A percentile compares a stretch with the other conserved stretches of the same genome.
Conservation (phyloP, 2,329 filamentous ascomycete species). For the Monosporascus sp. region DNA sequence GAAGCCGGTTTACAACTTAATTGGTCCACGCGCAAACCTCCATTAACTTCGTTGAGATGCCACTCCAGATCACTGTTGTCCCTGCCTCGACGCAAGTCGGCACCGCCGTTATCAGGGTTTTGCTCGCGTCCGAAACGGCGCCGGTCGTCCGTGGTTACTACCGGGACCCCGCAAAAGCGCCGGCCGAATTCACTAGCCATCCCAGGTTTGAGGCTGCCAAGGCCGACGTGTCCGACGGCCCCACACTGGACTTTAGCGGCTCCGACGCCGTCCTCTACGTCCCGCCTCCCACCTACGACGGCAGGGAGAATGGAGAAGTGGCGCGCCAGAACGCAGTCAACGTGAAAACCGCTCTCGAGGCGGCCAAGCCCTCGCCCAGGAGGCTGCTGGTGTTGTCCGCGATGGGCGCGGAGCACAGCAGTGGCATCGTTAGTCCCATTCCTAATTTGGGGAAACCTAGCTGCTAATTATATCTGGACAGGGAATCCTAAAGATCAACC, state of each 20-base stretch:
- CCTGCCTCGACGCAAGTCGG: slow-evolving; percentile 31
- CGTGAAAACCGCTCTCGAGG: slow-evolving; percentile 17
- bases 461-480: slow-evolving; percentile 3
- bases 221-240: slow-evolving; percentile 24
- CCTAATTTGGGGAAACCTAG: neutral
- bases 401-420: slow-evolving; percentile 24
- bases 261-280: slow-evolving; percentile 29
- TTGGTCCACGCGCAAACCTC: no score
- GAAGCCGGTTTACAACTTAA: no score
- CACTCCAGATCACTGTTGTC: slow-evolving; percentile 24
- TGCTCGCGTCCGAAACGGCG: slow-evolving; percentile 16
- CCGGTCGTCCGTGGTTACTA: slow-evolving; percentile 26
- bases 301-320: slow-evolving; percentile 17
- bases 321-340: slow-evolving; percentile 18
- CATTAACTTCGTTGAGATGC: slow-evolving; percentile 12
- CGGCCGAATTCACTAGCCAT: slow-evolving; percentile 22
- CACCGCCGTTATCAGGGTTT: slow-evolving; percentile 21
- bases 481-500: slow-evolving; percentile 23
- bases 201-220: slow-evolving; percentile 24
- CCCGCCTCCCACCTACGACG: slow-evolving; percentile 25
- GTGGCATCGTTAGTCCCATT: slow-evolving; percentile 19
- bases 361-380: slow-evolving; percentile 7
- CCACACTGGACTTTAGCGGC: slow-evolving; percentile 21
- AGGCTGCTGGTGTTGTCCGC: slow-evolving; percentile 24
- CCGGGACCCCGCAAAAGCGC: slow-evolving; percentile 23